Base-by-base conservation (phyloP, 768 basidiomycete species). In the Infundibulicybe gibba region DNA sequence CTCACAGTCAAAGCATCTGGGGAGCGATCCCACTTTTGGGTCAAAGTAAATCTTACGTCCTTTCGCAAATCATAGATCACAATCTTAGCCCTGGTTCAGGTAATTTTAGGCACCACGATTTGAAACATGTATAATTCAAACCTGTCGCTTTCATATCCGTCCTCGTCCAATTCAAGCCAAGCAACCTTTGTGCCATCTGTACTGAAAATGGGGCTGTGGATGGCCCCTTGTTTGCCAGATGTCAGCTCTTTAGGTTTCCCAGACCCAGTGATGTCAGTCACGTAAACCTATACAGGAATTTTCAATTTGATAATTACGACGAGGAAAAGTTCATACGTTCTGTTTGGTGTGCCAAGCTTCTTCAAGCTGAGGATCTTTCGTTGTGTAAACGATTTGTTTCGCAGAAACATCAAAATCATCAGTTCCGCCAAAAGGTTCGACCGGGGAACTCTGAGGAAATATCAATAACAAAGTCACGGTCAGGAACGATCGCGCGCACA, bases 131-230 rank as follows among this genome's bases (percentile, higher is more conserved):
- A 39, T 25, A 21, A 44, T 6, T 46, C 61, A 37, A 49, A 82
- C 83, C 87, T 79, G 65, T 95, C 94, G 43, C 86, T 76, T 65
- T 97, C 94, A 54, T 94, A 87, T 2, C 94, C 94, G 55, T 97
- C 92, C 59, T 87, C 62, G 43, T 85, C 82, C 51, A 94, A 77
- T 62, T 97, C 89, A 33, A 90, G 66, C 94, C 94, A 98, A 1
- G 88, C 92, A 2, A 80, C 81, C 62, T 86, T 86, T 41, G 75
- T 75, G 0, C 86, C 89, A 40, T 79, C 66, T 3, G 67, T 65
- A 48, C 72, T 88, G 62, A 95, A 81, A 6, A 80, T 76, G 0
- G 91, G 86, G n/a, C 68, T 74, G 54, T 79, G 82, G 6, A 81
- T 85, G 14, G 93, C 94, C 30, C 90, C 94, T 64, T 94, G 91